Percentiles rank a stretch among this genome's conserved stretches.
phyloP scores from a whole-genome alignment of 2,329 filamentous ascomycete genomes.

The Aaosphaeria arxii region DNA sequence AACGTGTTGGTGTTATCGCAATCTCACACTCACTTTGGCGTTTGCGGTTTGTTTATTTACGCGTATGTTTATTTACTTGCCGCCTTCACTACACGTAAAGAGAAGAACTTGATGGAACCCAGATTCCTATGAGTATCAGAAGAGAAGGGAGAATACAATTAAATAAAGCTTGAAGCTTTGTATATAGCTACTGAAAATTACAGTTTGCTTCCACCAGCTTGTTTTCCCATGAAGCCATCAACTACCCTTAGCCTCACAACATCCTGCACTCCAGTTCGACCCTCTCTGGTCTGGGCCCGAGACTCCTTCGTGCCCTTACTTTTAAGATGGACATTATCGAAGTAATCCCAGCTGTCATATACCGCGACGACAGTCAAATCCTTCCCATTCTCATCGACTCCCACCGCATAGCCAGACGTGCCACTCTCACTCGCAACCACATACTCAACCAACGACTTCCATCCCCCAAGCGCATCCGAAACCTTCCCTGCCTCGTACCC shows the following conservation, averaged over 20 bases:
- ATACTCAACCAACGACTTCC: slow-evolving; percentile 5
- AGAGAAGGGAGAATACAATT: no score
- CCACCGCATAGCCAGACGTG: slow-evolving; percentile 6
- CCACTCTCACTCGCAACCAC: slow-evolving; percentile 5
- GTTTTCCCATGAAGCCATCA: slow-evolving; percentile 15
- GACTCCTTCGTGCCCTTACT: slow-evolving; percentile 2
- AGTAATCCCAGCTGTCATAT: slow-evolving; percentile 9
- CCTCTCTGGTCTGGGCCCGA: slow-evolving; percentile 4
- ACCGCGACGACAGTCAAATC: slow-evolving; percentile 11
- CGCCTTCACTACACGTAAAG: no score
- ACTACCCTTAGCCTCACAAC: slow-evolving; percentile 12
- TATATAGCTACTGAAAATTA: background rate
- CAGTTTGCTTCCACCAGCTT: slow-evolving; percentile 2
- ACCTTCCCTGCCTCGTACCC: slow-evolving; percentile 7
- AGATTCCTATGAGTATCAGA: no score
- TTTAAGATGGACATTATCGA: slow-evolving; percentile 7
- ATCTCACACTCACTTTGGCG: no score
- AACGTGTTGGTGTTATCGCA: no score
- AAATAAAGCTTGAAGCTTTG: no score
- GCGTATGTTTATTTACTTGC: no score
- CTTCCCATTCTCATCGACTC: slow-evolving; percentile 10
- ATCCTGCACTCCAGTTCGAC: slow-evolving; percentile 3
- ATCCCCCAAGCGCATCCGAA: slow-evolving; percentile 3
- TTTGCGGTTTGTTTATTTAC: no score
- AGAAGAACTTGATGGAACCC: no score